Evolutionary conservation across 441 rosid species (phyloP).

Genomic region (Brassica hybrid): DNA sequence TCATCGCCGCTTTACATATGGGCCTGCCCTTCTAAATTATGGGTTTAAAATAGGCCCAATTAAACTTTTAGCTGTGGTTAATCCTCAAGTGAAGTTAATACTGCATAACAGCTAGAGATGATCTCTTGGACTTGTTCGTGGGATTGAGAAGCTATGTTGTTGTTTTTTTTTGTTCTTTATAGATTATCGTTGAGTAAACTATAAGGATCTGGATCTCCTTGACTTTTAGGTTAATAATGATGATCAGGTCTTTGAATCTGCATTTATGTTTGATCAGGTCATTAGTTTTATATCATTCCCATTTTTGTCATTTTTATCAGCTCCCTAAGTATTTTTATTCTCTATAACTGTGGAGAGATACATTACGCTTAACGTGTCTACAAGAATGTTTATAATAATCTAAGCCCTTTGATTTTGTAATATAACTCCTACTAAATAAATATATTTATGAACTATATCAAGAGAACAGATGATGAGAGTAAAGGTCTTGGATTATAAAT

Average conservation of each 20-base stretch:
- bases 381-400: slow-evolving; percentile 55
- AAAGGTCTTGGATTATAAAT: slow-evolving; percentile 45
- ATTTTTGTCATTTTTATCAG: slow-evolving; percentile 17
- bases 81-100: too few species aligned
- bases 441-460: slow-evolving; percentile 50
- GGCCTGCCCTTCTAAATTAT: not conserved
- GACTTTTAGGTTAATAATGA: too few species aligned
- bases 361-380: slow-evolving; percentile 58
- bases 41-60: not conserved
- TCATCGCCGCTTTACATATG: slow-evolving; percentile 75
- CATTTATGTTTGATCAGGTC: too few species aligned
- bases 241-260: too few species aligned
- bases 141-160: too few species aligned
- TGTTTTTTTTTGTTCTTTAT: too few species aligned
- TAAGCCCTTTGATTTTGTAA: slow-evolving; percentile 46
- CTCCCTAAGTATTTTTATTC: slow-evolving; percentile 51
- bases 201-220: too few species aligned
- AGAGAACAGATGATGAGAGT: slow-evolving; percentile 45
- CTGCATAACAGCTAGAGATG: too few species aligned
- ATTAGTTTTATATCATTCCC: too few species aligned
- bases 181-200: too few species aligned
- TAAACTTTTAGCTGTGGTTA: not conserved
- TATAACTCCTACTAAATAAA: slow-evolving; percentile 48
- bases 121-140: too few species aligned
- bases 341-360: slow-evolving; percentile 53